Conservation (phyloP, 2,329 filamentous ascomycete genomes). For the Talaromyces sp. region DNA sequence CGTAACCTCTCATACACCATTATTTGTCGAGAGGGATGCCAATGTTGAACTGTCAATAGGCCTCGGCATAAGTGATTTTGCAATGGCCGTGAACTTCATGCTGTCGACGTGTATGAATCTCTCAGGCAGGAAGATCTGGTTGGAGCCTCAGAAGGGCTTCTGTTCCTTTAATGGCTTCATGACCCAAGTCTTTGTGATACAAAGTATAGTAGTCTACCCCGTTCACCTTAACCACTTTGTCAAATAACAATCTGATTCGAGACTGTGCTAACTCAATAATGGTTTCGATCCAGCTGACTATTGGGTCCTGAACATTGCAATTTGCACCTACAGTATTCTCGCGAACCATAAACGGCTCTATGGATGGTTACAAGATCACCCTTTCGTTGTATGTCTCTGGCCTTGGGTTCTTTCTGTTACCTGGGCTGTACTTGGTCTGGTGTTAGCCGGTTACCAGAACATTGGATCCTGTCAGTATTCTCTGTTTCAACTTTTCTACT, state of each 20-base stretch:
- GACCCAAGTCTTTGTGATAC: slow-evolving; percentile 12
- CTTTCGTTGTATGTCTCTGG: slow-evolving; percentile 1
- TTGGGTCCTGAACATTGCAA: slow-evolving; percentile 9
- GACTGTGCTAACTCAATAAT: not conserved
- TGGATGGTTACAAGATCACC: slow-evolving; percentile 5
- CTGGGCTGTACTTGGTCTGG: slow-evolving; percentile 8
- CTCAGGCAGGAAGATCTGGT: slow-evolving; percentile 6
- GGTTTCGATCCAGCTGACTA: slow-evolving; percentile 2
- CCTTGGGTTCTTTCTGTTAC: slow-evolving; percentile 3
- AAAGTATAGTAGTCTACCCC: not conserved
- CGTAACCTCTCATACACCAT: not conserved
- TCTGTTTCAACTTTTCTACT: not conserved
- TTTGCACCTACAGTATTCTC: slow-evolving; percentile 10
- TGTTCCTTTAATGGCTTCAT: slow-evolving; percentile 8
- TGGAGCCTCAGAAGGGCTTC: slow-evolving; percentile 3
- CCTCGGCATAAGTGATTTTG: slow-evolving; percentile 9
- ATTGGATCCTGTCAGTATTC: slow-evolving; percentile 5
- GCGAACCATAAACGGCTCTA: slow-evolving; percentile 8
- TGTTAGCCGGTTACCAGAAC: slow-evolving; percentile 1
- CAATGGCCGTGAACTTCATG: slow-evolving; percentile 10
- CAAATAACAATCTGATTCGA: too few species aligned
- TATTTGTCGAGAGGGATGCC: too few species aligned
- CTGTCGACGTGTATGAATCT: slow-evolving; percentile 6
- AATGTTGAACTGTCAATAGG: not conserved
- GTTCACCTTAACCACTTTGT: not conserved